Base-by-base conservation (phyloP, 106 monocot genomes). In the Ottelia alismoides region DNA sequence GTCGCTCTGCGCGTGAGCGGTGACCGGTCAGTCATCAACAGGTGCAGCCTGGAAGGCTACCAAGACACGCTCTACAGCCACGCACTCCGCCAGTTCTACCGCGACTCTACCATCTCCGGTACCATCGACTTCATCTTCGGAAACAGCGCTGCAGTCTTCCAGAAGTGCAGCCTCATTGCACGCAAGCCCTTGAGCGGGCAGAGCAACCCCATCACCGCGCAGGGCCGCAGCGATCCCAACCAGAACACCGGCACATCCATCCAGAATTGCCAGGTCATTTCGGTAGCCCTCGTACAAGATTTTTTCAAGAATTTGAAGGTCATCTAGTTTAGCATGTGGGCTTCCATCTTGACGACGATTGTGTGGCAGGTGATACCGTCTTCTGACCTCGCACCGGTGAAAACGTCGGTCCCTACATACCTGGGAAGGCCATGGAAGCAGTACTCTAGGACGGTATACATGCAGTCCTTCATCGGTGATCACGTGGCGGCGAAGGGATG, bases 111-210 rank as follows among this genome's bases (percentile, higher is more conserved):
- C 53, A 70, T 88, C 69, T 45, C 78, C 27, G 87, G 87, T 52
- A 88, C 87, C 52, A 70, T 88, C 60, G 88, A 88, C 68, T 88
- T 83, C 73, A 71, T 88, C 68, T 87, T 87, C 66, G 87, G 87
- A 60, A 61, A 87, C 66, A 68, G 75, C 17, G 47, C 61, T 9
- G 32, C 62, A 16, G 31, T 76, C 59, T 57, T 88, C 63, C 88
- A 88, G 49, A 83, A 88, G 79, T 88, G 83, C 70, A 19, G 52
- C 1, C 58, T 88, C 32, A 21, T 76, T 17, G 79, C 64, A 12
- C 53, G 88, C 12, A 70, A 58, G 28, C 83, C 83, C 1, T 21
- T 88, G 53, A 64, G 49, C 70, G 83, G 73, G 78, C 88, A 88
- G 70, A 70, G 65, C 60, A 83, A 79, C 82, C 82, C 79, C 49